A percentile compares a stretch with the other conserved stretches of the same genome.
Conservation (phyloP, 2,329 filamentous ascomycete genomes). For the Pestalotiopsis sp. region DNA sequence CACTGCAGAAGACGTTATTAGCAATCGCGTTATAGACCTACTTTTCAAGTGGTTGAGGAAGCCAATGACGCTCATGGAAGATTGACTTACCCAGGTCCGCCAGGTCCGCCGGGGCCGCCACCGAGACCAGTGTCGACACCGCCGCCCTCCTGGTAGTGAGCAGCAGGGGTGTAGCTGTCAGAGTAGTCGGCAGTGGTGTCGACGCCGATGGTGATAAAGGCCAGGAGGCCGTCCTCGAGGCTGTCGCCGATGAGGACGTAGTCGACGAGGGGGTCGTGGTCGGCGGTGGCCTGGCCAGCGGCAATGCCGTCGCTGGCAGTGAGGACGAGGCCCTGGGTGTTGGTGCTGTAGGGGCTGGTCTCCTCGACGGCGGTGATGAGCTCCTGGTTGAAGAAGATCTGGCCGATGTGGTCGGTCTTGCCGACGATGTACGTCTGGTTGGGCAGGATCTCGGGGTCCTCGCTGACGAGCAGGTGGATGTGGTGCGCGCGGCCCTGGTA, state of each 20-base stretch:
- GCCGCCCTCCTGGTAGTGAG: conserved; percentile 31
- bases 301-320: conserved; percentile 56
- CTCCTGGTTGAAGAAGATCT: conserved; percentile 62
- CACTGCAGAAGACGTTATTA: too few species aligned
- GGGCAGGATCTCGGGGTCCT: conserved; percentile 35
- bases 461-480: conserved; percentile 38
- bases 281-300: conserved; percentile 47
- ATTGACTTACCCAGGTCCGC: background rate
- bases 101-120: conserved; percentile 15
- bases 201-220: conserved; percentile 53
- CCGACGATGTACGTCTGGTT: conserved; percentile 53
- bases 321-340: conserved; percentile 43
- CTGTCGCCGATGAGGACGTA: conserved; percentile 59
- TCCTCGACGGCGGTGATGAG: conserved; percentile 52
- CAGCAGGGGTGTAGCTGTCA: conserved; percentile 21
- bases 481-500: conserved; percentile 41
- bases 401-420: conserved; percentile 58
- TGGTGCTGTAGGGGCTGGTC: conserved; percentile 45
- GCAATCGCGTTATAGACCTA: too few species aligned
- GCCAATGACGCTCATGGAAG: background rate
- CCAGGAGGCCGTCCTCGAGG: conserved; percentile 49
- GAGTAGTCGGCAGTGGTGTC: conserved; percentile 36
- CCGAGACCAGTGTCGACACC: conserved; percentile 24
- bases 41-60: too few species aligned
- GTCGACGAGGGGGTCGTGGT: conserved; percentile 58